Conservation (phyloP, 192 early-diverging fungal species). For the Podila minutissima region DNA sequence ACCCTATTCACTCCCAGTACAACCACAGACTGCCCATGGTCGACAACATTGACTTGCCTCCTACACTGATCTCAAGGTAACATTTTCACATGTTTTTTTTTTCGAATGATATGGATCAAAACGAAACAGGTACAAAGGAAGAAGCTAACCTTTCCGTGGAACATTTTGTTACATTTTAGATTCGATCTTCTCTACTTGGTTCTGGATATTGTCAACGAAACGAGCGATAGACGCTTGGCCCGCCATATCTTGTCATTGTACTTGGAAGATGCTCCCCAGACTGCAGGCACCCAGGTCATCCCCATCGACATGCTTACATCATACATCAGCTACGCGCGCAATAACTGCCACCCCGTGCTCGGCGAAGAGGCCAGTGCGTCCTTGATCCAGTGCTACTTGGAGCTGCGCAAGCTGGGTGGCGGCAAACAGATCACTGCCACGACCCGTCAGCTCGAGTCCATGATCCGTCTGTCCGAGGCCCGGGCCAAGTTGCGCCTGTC, state of each 20-base stretch:
- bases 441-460: constrained; percentile 94
- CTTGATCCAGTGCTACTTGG: constrained; percentile 85
- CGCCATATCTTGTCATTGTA: constrained; percentile 91
- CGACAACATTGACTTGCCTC: constrained; percentile 91
- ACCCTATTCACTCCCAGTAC: constrained; percentile 93
- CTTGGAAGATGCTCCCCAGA: constrained; percentile 67
- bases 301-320: constrained; percentile 86
- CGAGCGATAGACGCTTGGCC: constrained; percentile 86
- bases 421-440: constrained; percentile 87
- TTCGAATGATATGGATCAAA: background rate
- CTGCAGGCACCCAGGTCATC: constrained; percentile 57
- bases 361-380: constrained; percentile 77
- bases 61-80: constrained; percentile 91
- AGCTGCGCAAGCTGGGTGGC: constrained; percentile 80
- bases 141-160: background rate
- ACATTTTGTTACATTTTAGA: constrained; percentile 54
- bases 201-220: constrained; percentile 89
- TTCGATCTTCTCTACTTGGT: constrained; percentile 96
- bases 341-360: constrained; percentile 78
- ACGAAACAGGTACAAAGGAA: background rate
- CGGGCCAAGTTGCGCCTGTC: constrained; percentile 92
- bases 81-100: background rate
- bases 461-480: constrained; percentile 96
- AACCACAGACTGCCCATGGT: constrained; percentile 83
- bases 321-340: constrained; percentile 92